Base-by-base conservation (phyloP, 768 basidiomycete genomes). In the Pseudohyphozyma bogoriensis region DNA sequence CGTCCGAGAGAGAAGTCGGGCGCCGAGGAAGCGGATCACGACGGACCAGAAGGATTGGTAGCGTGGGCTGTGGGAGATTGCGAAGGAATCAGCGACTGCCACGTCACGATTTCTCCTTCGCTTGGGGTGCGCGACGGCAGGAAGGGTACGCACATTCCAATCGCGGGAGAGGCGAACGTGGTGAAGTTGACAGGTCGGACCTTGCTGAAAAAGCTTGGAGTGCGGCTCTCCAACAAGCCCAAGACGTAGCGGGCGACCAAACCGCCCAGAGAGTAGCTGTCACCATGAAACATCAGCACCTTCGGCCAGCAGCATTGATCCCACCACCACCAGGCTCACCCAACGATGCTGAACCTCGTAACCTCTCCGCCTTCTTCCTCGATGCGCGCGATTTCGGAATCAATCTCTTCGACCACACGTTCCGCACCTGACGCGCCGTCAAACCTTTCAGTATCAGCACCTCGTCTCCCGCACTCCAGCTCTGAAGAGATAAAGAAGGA, bases 101-200 rank as follows among this genome's bases (percentile, higher is more conserved):
- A n/a, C n/a, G 55, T 33, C 32, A 32, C 18, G 18, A 20, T 20
- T 10, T 33, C 16, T 7, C 24, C 35, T 44, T 9, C 20, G 22
- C 22, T 22, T 20, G 22, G 20, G 2, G 20, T 16, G 8, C 3
- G 22, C 8, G 26, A n/a, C 22, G 3, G 3, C 12, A 6, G 24
- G 15, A 20, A 28, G 9, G 11, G 4, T 7, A 20, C 53, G 20
- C 29, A 54, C 58, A 64, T 59, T 18, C 89, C 89, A 42, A 89
- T 77, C 63, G 88, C 85, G 2, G 89, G 89, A 0, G 89, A 87
- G 2, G 89, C 86, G 52, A 91, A 74, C 0, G 89, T 87, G 56
- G 81, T 82, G 72, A 91, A 92, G 72, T 88, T 89, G 56, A 86
- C 79, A 1, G 89, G 87, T 32, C 75, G 73, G 45, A 89, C 79